phyloP scores from a whole-genome alignment of 2,329 filamentous ascomycete genomes.

The Pseudogymnoascus pannorum region DNA sequence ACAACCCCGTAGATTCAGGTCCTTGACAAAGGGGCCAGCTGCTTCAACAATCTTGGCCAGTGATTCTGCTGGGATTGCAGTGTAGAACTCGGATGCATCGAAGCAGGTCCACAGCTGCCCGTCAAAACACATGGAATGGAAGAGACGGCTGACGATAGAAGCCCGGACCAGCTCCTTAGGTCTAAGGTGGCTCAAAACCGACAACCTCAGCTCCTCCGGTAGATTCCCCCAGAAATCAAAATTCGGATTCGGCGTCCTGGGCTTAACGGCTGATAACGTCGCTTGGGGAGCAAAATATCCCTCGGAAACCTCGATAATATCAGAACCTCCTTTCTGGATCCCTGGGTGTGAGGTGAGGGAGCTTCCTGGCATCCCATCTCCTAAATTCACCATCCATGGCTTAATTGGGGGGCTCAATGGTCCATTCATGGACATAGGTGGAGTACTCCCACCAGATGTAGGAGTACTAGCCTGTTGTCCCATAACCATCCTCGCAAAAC shows the following conservation, averaged over 20 bases:
- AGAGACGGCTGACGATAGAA: conserved; percentile 70
- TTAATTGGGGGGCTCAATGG: conserved; percentile 3
- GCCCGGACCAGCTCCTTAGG: conserved; percentile 75
- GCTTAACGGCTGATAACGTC: conserved; percentile 11
- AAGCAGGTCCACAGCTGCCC: conserved; percentile 87
- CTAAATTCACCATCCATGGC: not conserved
- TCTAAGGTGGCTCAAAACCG: conserved; percentile 66
- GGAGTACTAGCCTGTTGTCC: conserved; percentile 26
- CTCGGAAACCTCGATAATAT: conserved; percentile 24
- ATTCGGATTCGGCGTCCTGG: conserved; percentile 28
- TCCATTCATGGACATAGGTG: conserved; percentile 8
- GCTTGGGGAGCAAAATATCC: conserved; percentile 27
- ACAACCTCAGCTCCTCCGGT: conserved; percentile 73
- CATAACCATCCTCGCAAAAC: conserved; percentile 19
- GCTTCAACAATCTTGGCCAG: conserved; percentile 77
- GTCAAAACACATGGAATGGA: conserved; percentile 82
- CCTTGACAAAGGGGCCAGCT: conserved; percentile 82
- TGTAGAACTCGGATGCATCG: conserved; percentile 81
- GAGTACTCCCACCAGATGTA: conserved; percentile 23
- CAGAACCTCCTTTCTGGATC: conserved; percentile 13
- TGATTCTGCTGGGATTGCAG: conserved; percentile 74
- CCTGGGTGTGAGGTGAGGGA: conserved; percentile 13
- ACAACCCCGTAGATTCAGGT: conserved; percentile 86
- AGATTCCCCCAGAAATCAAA: conserved; percentile 72
- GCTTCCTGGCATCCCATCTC: conserved; percentile 17